Conservation (phyloP, 129 eudicot species). For the Cynara cardunculus region DNA sequence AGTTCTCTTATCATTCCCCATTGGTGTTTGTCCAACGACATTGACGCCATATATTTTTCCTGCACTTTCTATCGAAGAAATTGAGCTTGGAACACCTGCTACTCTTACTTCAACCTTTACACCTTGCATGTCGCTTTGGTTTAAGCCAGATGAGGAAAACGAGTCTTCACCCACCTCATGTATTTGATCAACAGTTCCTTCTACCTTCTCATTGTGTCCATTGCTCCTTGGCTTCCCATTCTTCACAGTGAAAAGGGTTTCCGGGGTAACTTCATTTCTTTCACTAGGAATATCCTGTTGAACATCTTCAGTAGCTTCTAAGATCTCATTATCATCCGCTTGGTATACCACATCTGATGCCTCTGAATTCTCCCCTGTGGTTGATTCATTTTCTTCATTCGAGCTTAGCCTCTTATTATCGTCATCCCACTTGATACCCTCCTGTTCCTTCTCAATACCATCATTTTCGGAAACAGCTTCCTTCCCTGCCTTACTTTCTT, state of each 20-base stretch:
- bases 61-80: conserved; percentile 6
- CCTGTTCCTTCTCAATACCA: conserved; percentile 23
- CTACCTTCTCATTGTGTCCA: conserved; percentile 20
- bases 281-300: conserved; percentile 18
- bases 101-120: conserved; percentile 17
- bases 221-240: conserved; percentile 12
- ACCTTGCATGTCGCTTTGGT: conserved; percentile 14
- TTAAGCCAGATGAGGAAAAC: conserved; percentile 17
- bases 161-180: conserved; percentile 32
- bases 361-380: conserved; percentile 22
- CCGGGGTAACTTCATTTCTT: conserved; percentile 23
- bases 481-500: conserved; percentile 31
- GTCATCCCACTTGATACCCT: conserved; percentile 32
- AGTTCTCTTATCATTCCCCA: conserved; percentile 20
- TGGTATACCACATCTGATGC: conserved; percentile 32
- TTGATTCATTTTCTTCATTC: conserved; percentile 18
- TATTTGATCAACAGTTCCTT: conserved; percentile 30
- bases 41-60: conserved; percentile 20
- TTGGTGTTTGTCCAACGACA: conserved; percentile 19
- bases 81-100: conserved; percentile 6
- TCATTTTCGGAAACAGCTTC: conserved; percentile 21
- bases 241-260: conserved; percentile 14
- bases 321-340: conserved; percentile 23
- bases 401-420: conserved; percentile 16
- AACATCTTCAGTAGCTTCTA: conserved; percentile 17